Evolutionary conservation across 345 rosid species (phyloP), one percentile per base, ranked within the genome.

Genomic region (Boechera divaricarpa): DNA sequence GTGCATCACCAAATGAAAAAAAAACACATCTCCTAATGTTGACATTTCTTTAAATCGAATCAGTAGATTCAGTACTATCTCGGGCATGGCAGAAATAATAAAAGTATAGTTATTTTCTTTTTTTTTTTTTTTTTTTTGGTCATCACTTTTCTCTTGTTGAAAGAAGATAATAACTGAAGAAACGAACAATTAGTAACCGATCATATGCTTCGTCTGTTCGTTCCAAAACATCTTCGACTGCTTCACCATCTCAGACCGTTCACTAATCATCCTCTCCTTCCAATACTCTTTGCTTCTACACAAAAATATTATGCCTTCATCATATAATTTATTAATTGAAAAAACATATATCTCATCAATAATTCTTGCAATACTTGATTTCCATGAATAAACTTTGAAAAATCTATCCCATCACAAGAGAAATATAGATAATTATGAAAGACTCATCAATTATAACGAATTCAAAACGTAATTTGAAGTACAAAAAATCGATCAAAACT

Each of bases 221-320:
- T 86, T 88, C 97, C 98, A 94, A 69, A 81, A 91, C 35, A 81
- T 84, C 84, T 83, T 94, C 8, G 89, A 83, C 51, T 94, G 98
- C 86, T 87, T 91, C 73, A 86, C 82, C 76, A 72, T 82, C 83
- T 88, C 91, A 13, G 89, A 82, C 1, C 92, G 88, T 80, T 88
- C 96, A 0, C 56, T 77, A 3, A 26, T 13, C 71, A 80, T 69
- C 74, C 98, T 84, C 75, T 88, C 89, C 79, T 87, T 90, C 97
- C 96, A 91, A 53, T 85, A 73, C 38, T 86, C 89, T 77, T 83
- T 92, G 84, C 85, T 81, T 82, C 99, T 94, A 86, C 51, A 78
- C 16, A 67, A 68, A 57, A 48, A 32, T 0, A 70, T 24, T 28
- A 60, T 56, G 31, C 15, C 24, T 26, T 44, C 36, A 65, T 67